A percentile compares a stretch with the other conserved stretches of the same genome.
These are phyloP conservation scores for Begonia masoniana DNA, from an alignment of 306 rosid species.

Conservation along the genomic window DNA sequence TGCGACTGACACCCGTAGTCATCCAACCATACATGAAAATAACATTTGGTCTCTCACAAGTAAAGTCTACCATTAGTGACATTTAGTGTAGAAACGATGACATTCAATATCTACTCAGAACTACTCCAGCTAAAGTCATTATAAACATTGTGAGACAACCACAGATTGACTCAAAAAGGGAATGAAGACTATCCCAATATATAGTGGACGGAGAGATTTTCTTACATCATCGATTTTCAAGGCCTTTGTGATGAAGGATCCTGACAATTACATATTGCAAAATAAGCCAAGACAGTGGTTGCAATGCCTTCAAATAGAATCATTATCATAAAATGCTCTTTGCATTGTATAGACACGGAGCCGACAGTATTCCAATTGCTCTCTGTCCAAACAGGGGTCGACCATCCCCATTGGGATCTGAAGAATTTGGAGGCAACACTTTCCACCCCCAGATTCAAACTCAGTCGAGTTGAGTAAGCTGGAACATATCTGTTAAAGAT, in stretches of 20 bases:
- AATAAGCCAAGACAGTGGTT: conserved; percentile 49
- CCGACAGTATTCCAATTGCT: conserved; percentile 78
- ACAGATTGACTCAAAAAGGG: no score
- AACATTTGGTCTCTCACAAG: no score
- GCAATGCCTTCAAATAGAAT: conserved; percentile 57
- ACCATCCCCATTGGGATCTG: conserved; percentile 57
- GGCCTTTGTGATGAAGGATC: conserved; percentile 44
- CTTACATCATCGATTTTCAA: conserved; percentile 59
- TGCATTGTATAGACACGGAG: conserved; percentile 61
- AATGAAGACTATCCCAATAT: no score
- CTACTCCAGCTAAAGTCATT: no score
- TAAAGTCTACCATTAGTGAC: no score
- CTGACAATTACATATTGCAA: conserved; percentile 41
- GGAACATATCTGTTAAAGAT: conserved; percentile 68
- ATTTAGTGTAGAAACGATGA: no score
- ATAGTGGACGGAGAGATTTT: no score
- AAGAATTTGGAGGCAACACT: conserved; percentile 59
- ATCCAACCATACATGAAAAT: no score
- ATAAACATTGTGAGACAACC: no score
- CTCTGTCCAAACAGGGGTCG: conserved; percentile 89
- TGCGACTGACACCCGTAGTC: no score
- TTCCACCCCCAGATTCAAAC: conserved; percentile 61
- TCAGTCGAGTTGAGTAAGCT: conserved; percentile 77
- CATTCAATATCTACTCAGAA: no score
- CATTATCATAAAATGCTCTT: conserved; percentile 37